Base-by-base conservation (phyloP, 2,329 filamentous ascomycete genomes). In the Fusarium sp. region DNA sequence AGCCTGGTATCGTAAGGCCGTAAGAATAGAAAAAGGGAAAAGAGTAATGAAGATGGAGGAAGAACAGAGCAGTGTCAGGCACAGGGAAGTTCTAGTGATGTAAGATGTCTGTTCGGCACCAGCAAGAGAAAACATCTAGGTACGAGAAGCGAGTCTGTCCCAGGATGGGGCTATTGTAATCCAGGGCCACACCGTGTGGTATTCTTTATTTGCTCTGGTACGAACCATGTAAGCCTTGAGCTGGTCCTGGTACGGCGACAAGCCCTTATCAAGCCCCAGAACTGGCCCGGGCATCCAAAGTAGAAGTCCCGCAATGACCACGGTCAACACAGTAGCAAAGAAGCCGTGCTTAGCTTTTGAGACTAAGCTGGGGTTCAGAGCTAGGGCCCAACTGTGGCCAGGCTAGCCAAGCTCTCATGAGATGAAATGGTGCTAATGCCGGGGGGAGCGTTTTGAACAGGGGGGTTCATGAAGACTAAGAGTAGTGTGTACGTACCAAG, bases 211-310 rank as follows among this genome's bases (percentile, higher is more conserved):
- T 72, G 54, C 60, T 77, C 64, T 74, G 64, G 69, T 73, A 76
- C 69, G 70, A 73, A 74, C 71, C 72, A 70, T 77, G 63, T 59
- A 69, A 64, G 57, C 51, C 70, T 74, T 70, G 72, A 75, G 63
- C 66, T 69, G 64, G 64, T 63, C 63, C 76, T 68, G 62, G 64
- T 61, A 70, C 71, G 70, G 66, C 62, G 45, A 45, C 65, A 57
- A 61, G 71, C 67, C 69, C 72, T 77, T 77, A 77, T 77, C 75
- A 77, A 75, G 70, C 75, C 66, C 70, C 73, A 76, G 72, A 76
- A 69, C 57, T 73, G 74, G 75, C 22, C 70, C 57, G 70, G 65
- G 60, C 70, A 69, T 65, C 59, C 51, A 72, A 62, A 62, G 70
- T 53, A 54, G 55, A 77, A 65, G 69, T 76, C 67, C 73, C 74